Evolutionary conservation across 805 yeast species (phyloP).

Genomic region (Yarrowia sp.): DNA sequence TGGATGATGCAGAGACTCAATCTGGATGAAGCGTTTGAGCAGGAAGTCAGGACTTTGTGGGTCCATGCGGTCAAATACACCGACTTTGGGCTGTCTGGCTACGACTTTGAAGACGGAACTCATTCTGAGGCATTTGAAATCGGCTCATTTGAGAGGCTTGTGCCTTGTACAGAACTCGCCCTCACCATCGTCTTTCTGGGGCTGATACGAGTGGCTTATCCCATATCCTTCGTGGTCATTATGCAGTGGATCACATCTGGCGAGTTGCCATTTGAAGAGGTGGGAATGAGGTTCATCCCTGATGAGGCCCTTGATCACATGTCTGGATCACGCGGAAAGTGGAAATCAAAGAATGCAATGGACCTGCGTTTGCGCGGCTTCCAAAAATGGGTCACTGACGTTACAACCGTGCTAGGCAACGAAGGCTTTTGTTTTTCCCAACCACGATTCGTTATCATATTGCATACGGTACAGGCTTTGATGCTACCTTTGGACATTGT

Average conservation of each 20-base stretch:
- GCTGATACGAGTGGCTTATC: neutral
- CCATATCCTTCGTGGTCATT: neutral
- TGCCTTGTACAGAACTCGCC: too few relatives aligned
- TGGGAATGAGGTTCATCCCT: neutral
- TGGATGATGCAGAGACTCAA: neutral
- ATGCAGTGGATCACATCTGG: neutral
- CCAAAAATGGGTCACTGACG: too few relatives aligned
- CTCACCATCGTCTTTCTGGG: neutral
- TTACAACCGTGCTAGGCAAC: neutral
- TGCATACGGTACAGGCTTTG: neutral
- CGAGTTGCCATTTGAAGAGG: neutral
- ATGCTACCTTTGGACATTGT: neutral
- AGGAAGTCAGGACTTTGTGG: neutral
- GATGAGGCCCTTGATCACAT: neutral
- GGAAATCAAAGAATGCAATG: too few relatives aligned
- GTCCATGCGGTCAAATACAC: neutral
- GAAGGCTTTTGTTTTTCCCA: neutral
- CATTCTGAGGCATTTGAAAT: neutral
- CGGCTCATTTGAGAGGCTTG: too few relatives aligned
- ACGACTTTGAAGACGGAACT: neutral
- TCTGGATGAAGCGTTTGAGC: neutral
- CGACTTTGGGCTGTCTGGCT: neutral
- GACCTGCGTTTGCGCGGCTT: too few relatives aligned
- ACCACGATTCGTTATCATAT: neutral
- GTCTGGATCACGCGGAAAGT: neutral